Percentiles rank a stretch among this genome's conserved stretches.
These are phyloP conservation scores for Ziziphus jujuba DNA, from an alignment of 306 rosid species.

Conservation along the genomic window DNA sequence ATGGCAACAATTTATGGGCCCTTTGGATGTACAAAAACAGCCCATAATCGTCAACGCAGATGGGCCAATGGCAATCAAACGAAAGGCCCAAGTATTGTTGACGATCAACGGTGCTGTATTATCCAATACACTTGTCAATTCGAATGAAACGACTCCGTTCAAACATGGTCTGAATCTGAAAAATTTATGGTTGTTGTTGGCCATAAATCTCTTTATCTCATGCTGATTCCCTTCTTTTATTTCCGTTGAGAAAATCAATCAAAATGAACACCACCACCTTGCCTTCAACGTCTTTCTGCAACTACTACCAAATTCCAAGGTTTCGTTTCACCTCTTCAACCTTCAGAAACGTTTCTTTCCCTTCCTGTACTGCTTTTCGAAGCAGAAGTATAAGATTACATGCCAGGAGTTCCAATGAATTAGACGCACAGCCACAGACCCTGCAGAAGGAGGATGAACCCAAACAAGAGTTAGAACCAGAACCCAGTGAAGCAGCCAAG, in stretches of 20 bases:
- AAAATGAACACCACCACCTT: conserved; percentile 25
- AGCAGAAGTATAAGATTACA: conserved; percentile 31
- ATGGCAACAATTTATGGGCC: no score
- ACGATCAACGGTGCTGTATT: no score
- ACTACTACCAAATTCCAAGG: conserved; percentile 31
- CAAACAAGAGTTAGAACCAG: conserved; percentile 22
- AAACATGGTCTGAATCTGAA: not conserved
- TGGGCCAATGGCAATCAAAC: no score
- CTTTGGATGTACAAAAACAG: no score
- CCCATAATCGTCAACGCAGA: no score
- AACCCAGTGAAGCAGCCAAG: conserved; percentile 30
- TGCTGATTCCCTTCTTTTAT: conserved; percentile 5
- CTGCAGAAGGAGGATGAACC: conserved; percentile 15
- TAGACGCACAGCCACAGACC: conserved; percentile 35
- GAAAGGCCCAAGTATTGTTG: no score
- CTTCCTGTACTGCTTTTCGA: conserved; percentile 12
- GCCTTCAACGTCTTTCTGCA: conserved; percentile 44
- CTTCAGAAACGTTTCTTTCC: conserved; percentile 2
- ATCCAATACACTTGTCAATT: no score
- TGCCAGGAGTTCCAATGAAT: conserved; percentile 65
- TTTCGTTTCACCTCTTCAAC: conserved; percentile 13
- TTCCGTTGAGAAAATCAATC: conserved; percentile 6
- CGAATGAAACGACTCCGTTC: not conserved
- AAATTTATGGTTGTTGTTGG: not conserved
- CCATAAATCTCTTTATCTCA: conserved; percentile 27